phyloP scores from a whole-genome alignment of 2,329 filamentous ascomycete genomes.

The Calonectria leucothoes region DNA sequence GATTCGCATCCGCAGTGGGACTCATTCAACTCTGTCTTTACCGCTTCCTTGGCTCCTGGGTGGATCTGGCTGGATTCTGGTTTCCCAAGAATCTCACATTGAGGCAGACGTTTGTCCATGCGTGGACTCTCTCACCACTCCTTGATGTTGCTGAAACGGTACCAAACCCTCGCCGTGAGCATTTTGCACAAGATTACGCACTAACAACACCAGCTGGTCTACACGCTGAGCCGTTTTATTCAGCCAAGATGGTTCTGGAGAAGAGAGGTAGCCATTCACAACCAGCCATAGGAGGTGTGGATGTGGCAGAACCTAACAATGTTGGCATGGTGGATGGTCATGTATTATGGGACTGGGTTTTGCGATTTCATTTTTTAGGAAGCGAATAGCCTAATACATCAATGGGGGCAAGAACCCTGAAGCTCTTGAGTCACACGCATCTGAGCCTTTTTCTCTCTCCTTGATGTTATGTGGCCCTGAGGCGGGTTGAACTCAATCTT shows the following conservation, averaged over 20 bases:
- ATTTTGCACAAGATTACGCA: neutral
- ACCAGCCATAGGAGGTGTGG: constrained; percentile 20
- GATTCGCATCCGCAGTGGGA: constrained; percentile 12
- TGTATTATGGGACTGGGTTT: constrained; percentile 10
- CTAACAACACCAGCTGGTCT: constrained; percentile 5
- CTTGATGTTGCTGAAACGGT: constrained; percentile 40
- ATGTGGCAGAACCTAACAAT: constrained; percentile 16
- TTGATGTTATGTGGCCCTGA: neutral
- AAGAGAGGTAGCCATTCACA: constrained; percentile 3
- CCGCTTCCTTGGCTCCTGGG: constrained; percentile 9
- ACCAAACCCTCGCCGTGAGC: neutral
- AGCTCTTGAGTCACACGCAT: neutral
- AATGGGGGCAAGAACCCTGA: neutral
- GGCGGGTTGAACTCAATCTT: neutral
- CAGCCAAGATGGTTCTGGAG: neutral
- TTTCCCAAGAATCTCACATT: constrained; percentile 25
- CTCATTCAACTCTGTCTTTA: constrained; percentile 18
- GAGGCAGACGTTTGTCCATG: constrained; percentile 24
- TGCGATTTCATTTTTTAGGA: neutral
- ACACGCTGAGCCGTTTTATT: neutral
- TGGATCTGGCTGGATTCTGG: constrained; percentile 31
- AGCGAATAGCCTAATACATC: neutral
- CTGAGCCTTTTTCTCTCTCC: neutral
- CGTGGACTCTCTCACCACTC: constrained; percentile 36
- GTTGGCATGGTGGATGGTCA: constrained; percentile 11